These are phyloP conservation scores for Neodidymelliopsis sp. DNA, from an alignment of 2,329 filamentous ascomycete genomes.

Conservation along the genomic window DNA sequence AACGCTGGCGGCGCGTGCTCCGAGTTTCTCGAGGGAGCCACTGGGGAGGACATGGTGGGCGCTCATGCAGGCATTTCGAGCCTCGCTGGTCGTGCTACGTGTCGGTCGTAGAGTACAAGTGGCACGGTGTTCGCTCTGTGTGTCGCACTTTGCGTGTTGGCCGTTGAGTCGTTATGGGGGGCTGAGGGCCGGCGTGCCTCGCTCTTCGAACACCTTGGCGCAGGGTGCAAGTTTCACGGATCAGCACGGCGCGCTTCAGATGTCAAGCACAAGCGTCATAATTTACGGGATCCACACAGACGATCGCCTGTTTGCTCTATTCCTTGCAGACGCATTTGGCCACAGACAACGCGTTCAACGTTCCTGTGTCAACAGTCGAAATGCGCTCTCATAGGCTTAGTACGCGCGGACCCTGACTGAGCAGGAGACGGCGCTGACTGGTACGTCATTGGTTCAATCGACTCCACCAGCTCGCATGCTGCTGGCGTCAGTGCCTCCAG, in stretches of 20 bases:
- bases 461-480: slow-evolving; percentile 29
- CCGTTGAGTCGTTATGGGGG: slow-evolving; percentile 1
- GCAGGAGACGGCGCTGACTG: slow-evolving; percentile 8
- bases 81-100: slow-evolving; percentile 6
- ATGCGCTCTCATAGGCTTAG: slow-evolving; percentile 5
- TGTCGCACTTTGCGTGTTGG: slow-evolving; percentile 8
- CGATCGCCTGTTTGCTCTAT: slow-evolving; percentile 6
- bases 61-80: slow-evolving; percentile 39
- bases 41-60: slow-evolving; percentile 41
- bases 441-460: slow-evolving; percentile 25
- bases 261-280: slow-evolving; percentile 5
- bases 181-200: slow-evolving; percentile 13
- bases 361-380: slow-evolving; percentile 16
- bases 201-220: slow-evolving; percentile 18
- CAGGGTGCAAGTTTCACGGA: slow-evolving; percentile 17
- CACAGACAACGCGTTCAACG: slow-evolving; percentile 3
- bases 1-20: slow-evolving; percentile 34
- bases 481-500: slow-evolving; percentile 2
- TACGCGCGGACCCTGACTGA: slow-evolving; percentile 14
- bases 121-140: slow-evolving; percentile 3
- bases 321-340: not conserved
- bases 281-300: slow-evolving; percentile 8
- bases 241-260: slow-evolving; percentile 13
- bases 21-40: slow-evolving; percentile 34
- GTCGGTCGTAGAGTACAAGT: not conserved